phyloP scores from a whole-genome alignment of 495 filamentous ascomycete species.

The Podospora conica region DNA sequence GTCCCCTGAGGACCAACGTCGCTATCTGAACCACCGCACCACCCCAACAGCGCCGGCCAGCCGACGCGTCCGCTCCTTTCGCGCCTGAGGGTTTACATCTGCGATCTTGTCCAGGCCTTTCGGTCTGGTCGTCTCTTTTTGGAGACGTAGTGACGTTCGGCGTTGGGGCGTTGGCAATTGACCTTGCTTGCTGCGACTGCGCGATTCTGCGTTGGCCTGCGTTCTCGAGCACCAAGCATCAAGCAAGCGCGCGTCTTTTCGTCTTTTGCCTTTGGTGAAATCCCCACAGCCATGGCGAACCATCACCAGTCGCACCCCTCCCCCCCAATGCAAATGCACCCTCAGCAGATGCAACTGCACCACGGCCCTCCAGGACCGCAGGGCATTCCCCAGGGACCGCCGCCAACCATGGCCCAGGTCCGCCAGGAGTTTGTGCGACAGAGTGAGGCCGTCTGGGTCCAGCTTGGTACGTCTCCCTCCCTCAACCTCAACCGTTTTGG shows the following conservation, averaged over 20 bases:
- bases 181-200: too few relatives aligned
- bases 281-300: slow-evolving; percentile 41
- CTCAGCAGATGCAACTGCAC: slow-evolving; percentile 47
- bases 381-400: slow-evolving; percentile 33
- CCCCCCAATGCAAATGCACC: slow-evolving; percentile 47
- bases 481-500: not conserved
- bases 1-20: too few relatives aligned
- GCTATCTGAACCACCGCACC: too few relatives aligned
- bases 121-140: not conserved
- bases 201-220: too few relatives aligned
- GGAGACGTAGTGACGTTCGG: not conserved
- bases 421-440: slow-evolving; percentile 43
- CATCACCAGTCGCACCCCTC: slow-evolving; percentile 53
- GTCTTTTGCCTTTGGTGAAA: too few relatives aligned
- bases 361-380: slow-evolving; percentile 44
- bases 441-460: slow-evolving; percentile 90
- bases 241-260: not conserved
- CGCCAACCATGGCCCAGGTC: slow-evolving; percentile 30
- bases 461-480: slow-evolving; percentile 62
- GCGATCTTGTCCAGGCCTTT: not conserved
- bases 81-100: not conserved
- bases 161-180: too few relatives aligned
- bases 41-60: too few relatives aligned
- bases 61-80: not conserved
- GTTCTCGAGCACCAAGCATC: not conserved